A percentile compares a stretch with the other conserved stretches of the same genome.
These are phyloP conservation scores for Leccinum olivaceopallidum DNA, from an alignment of 768 basidiomycete species.

Conservation along the genomic window DNA sequence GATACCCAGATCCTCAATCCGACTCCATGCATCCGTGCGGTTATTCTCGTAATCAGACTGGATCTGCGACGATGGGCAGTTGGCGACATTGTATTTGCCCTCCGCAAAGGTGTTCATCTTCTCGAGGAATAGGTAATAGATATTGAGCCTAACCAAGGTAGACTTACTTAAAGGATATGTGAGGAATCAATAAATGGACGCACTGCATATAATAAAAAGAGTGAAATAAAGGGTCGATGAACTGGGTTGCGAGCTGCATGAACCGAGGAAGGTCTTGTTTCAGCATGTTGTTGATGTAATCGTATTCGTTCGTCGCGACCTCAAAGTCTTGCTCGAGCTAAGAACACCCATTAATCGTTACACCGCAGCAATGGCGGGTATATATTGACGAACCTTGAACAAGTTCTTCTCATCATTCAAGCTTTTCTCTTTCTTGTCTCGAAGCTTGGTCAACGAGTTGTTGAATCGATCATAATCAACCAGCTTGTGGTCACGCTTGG, in stretches of 20 bases:
- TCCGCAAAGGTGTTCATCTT: conserved; percentile 88
- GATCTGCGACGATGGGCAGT: conserved; percentile 67
- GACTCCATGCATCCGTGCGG: conserved; percentile 79
- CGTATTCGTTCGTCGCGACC: conserved; percentile 87
- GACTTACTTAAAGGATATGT: background rate
- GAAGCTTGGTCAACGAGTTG: conserved; percentile 90
- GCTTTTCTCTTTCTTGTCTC: conserved; percentile 98
- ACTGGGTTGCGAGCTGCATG: conserved; percentile 81
- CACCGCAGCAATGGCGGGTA: background rate
- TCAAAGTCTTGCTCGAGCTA: conserved; percentile 97
- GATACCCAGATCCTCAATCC: conserved; percentile 78
- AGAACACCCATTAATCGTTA: background rate
- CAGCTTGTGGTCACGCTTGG: conserved; percentile 97
- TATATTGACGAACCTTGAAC: conserved; percentile 69
- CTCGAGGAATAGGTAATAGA: conserved; percentile 92
- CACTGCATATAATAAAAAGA: conserved; percentile 99
- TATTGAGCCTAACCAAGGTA: conserved; percentile 65
- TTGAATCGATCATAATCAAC: conserved; percentile 96
- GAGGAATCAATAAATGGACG: conserved; percentile 35
- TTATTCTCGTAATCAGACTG: conserved; percentile 74
- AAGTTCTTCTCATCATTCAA: conserved; percentile 95
- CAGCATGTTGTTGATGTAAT: conserved; percentile 85
- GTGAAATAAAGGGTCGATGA: conserved; percentile 97
- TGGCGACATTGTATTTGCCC: conserved; percentile 72
- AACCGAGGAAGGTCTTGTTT: conserved; percentile 95